Percentiles rank a stretch among this genome's conserved stretches.
Evolutionary conservation across 169 alveolate species (phyloP).

Genomic region (Cyclospora cayetanensis): DNA sequence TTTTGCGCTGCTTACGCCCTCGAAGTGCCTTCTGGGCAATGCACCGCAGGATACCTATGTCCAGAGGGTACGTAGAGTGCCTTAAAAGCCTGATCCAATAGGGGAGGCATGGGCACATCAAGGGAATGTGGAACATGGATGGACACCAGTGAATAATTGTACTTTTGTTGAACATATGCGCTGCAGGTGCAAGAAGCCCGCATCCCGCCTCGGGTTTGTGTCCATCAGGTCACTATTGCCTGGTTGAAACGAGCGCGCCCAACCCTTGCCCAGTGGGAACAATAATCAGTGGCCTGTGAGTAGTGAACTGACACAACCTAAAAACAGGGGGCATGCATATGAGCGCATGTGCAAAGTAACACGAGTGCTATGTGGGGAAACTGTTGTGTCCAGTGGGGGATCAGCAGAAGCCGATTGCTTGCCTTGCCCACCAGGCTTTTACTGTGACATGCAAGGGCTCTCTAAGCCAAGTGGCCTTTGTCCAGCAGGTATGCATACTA

Average conservation of each 20-base stretch:
- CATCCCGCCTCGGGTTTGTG: slow-evolving; percentile 44
- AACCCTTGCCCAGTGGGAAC: neutral
- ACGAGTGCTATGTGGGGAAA: neutral
- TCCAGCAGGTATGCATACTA: neutral
- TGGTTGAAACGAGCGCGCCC: neutral
- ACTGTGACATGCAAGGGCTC: slow-evolving; percentile 34
- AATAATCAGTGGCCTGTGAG: slow-evolving; percentile 36
- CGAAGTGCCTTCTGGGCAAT: slow-evolving; percentile 8
- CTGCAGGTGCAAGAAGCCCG: slow-evolving; percentile 48
- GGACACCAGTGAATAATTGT: neutral
- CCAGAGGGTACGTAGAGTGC: slow-evolving; percentile 30
- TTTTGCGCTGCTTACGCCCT: slow-evolving; percentile 65
- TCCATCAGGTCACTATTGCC: slow-evolving; percentile 52
- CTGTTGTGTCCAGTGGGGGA: slow-evolving; percentile 38
- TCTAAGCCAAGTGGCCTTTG: slow-evolving; percentile 5
- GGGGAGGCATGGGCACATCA: too few relatives aligned
- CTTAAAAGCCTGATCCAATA: neutral
- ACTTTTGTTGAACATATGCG: neutral
- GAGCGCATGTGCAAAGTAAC: too few relatives aligned
- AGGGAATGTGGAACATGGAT: neutral
- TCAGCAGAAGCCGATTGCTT: neutral
- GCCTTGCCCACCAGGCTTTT: slow-evolving; percentile 59
- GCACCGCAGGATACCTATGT: slow-evolving; percentile 63
- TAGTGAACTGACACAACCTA: neutral
- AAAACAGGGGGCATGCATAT: neutral